Percentiles rank a stretch among this genome's conserved stretches.
phyloP scores from a whole-genome alignment of 192 early-diverging fungal species.

The Backusella tarrabulga region DNA sequence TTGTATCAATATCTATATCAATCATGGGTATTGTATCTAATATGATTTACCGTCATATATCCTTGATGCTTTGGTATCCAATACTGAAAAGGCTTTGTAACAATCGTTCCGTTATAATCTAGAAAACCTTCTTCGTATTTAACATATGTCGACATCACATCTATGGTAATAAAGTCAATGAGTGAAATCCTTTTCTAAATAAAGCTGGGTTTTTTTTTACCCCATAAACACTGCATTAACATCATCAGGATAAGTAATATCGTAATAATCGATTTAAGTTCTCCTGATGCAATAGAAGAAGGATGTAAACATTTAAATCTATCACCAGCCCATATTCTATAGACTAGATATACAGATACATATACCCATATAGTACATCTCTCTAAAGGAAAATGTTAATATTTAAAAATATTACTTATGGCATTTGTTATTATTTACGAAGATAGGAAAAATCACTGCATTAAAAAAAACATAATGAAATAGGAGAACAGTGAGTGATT shows the following conservation, averaged over 20 bases:
- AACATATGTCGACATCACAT: constrained; percentile 25
- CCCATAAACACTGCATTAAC: constrained; percentile 24
- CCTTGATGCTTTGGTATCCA: constrained; percentile 23
- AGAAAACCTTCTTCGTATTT: constrained; percentile 33
- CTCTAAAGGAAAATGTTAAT: neutral
- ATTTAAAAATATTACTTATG: neutral
- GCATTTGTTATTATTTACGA: neutral
- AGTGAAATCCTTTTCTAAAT: neutral
- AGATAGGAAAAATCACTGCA: constrained; percentile 31
- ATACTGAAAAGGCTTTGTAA: constrained; percentile 18
- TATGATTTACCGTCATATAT: constrained; percentile 10
- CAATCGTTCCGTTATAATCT: constrained; percentile 5
- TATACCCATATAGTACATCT: constrained; percentile 11
- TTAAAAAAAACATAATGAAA: neutral
- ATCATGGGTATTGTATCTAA: neutral
- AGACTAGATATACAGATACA: constrained; percentile 18
- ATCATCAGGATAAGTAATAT: constrained; percentile 29
- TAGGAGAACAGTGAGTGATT: neutral
- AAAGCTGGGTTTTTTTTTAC: neutral
- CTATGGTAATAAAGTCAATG: neutral
- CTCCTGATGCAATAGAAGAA: constrained; percentile 16
- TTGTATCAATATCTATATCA: neutral
- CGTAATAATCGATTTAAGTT: constrained; percentile 35
- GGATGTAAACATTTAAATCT: constrained; percentile 26
- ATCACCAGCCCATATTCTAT: constrained; percentile 22